phyloP scores from a whole-genome alignment of 257 asterid species.

The Fraxinus anomala region DNA sequence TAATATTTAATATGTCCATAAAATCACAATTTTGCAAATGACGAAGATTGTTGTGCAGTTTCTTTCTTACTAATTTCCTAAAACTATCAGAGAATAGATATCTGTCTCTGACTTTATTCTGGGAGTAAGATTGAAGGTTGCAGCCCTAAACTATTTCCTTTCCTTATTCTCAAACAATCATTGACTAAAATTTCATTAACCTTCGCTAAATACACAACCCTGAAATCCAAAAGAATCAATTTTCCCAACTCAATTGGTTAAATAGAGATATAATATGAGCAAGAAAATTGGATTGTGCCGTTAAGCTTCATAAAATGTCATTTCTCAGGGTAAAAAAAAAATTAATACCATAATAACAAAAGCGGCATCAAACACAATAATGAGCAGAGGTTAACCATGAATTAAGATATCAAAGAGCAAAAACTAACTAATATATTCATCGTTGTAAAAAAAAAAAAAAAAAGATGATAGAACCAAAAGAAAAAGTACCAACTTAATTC shows the following conservation, averaged over 20 bases:
- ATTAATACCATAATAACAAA: too few relatives aligned
- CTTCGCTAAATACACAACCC: not conserved
- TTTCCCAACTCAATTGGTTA: not conserved
- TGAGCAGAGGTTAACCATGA: too few relatives aligned
- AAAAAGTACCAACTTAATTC: slow-evolving; percentile 76
- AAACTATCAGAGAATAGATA: not conserved
- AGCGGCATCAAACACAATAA: too few relatives aligned
- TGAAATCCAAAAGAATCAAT: not conserved
- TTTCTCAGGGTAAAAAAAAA: too few relatives aligned
- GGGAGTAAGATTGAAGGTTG: not conserved
- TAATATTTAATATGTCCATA: not conserved
- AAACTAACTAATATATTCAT: not conserved
- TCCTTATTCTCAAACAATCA: not conserved
- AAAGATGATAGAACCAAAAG: not conserved
- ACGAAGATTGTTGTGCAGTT: not conserved
- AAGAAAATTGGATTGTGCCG: slow-evolving; percentile 9
- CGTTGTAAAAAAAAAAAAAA: not conserved
- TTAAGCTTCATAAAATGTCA: not conserved
- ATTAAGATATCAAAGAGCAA: not conserved
- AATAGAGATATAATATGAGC: slow-evolving; percentile 2
- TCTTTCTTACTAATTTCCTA: not conserved
- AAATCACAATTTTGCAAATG: not conserved
- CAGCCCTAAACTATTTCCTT: not conserved
- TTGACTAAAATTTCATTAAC: not conserved
- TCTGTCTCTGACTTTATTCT: not conserved